These are phyloP conservation scores for Delphinella strobiligena DNA, from an alignment of 2,329 filamentous ascomycete genomes.

Conservation along the genomic window DNA sequence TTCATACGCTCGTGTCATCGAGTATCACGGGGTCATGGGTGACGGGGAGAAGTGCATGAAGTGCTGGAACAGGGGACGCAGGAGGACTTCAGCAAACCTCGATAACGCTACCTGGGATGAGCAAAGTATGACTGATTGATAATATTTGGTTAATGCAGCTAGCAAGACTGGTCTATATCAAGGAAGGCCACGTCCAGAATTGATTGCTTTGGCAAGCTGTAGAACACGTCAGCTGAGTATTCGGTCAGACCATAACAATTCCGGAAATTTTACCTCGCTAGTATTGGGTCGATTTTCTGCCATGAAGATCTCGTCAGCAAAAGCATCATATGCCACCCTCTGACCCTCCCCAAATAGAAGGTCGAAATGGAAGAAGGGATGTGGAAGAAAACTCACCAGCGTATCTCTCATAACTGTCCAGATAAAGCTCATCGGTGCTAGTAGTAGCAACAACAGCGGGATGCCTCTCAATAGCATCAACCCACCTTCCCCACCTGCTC, in stretches of 20 bases:
- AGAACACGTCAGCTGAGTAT: background rate
- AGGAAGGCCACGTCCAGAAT: conserved; percentile 42
- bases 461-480: conserved; percentile 55
- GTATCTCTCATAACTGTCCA: conserved; percentile 55
- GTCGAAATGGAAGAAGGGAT: conserved; percentile 6
- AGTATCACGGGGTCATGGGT: no score
- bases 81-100: no score
- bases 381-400: conserved; percentile 34
- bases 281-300: conserved; percentile 49
- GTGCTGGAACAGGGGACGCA: no score
- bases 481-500: conserved; percentile 56
- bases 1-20: no score
- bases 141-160: background rate
- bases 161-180: conserved; percentile 18
- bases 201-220: conserved; percentile 38
- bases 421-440: conserved; percentile 52
- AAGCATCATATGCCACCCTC: background rate
- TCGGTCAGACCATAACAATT: background rate
- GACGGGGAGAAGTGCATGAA: no score
- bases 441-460: conserved; percentile 54
- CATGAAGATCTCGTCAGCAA: background rate
- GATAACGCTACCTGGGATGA: no score
- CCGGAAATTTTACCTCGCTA: conserved; percentile 42
- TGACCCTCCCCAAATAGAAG: no score
- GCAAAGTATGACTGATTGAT: no score